These are phyloP conservation scores for Gorgonomyces haynaldii DNA, from an alignment of 192 early-diverging fungal species.

Conservation along the genomic window DNA sequence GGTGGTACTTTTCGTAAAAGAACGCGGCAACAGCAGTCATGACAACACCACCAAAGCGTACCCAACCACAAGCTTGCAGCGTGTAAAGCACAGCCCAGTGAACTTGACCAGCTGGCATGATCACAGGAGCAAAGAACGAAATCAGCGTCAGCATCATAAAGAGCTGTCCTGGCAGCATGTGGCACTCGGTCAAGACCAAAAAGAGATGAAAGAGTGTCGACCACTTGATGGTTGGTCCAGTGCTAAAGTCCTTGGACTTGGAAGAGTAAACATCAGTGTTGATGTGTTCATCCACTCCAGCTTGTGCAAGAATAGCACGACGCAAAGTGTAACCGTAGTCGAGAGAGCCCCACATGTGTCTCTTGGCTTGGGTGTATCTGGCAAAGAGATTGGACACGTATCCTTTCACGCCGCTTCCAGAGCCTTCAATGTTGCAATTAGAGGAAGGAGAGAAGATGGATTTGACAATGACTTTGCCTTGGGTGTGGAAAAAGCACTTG, in stretches of 20 bases:
- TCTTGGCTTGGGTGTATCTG: conserved; percentile 57
- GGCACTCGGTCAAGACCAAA: conserved; percentile 15
- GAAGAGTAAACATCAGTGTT: no score
- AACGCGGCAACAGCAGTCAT: conserved; percentile 30
- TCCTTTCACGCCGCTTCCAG: conserved; percentile 38
- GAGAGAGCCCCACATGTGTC: conserved; percentile 63
- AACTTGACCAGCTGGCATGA: conserved; percentile 5
- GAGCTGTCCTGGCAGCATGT: no score
- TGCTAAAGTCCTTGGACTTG: no score
- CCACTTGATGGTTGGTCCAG: no score
- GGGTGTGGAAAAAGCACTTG: conserved; percentile 64
- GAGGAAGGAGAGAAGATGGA: conserved; percentile 63
- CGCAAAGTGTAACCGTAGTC: conserved; percentile 53
- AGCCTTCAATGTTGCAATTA: conserved; percentile 44
- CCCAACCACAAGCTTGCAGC: conserved; percentile 21
- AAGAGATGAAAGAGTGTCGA: no score
- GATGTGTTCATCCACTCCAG: no score
- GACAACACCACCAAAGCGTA: conserved; percentile 24
- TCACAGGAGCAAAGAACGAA: not conserved
- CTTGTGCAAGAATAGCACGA: conserved; percentile 17
- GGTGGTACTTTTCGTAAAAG: conserved; percentile 42
- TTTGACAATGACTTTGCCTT: conserved; percentile 50
- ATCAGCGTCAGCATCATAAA: no score
- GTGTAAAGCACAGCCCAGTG: conserved; percentile 23
- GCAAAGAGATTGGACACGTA: conserved; percentile 43